Percentiles rank a stretch among this genome's conserved stretches.
Conservation (phyloP, 1,139 yeast genomes). For the Suhomyces chickasaworum region DNA sequence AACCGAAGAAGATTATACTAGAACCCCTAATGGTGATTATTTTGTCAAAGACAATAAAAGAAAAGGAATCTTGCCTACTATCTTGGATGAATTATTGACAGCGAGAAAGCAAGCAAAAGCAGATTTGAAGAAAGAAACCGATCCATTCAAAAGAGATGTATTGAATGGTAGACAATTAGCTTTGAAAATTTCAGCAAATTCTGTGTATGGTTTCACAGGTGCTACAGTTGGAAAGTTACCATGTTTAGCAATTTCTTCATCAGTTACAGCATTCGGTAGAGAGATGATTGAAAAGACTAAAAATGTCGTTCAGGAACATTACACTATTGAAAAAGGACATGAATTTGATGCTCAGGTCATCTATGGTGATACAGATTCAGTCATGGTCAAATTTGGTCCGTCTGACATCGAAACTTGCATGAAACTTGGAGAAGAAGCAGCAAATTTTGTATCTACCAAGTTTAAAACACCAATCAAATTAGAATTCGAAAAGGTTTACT, state of each 20-base stretch:
- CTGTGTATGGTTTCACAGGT: constrained; percentile 98
- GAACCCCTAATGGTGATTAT: constrained; percentile 89
- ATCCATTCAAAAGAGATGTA: constrained; percentile 91
- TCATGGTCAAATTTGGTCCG: constrained; percentile 96
- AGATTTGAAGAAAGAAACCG: constrained; percentile 89
- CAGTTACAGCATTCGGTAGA: constrained; percentile 95
- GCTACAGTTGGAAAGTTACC: constrained; percentile 98
- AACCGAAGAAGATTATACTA: constrained; percentile 74
- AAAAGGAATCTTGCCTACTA: constrained; percentile 88
- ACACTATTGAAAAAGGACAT: constrained; percentile 78
- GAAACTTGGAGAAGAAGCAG: constrained; percentile 94
- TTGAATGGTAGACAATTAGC: constrained; percentile 97
- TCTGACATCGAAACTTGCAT: constrained; percentile 81
- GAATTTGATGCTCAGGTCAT: constrained; percentile 85
- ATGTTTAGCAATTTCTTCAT: constrained; percentile 92
- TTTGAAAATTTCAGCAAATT: constrained; percentile 92
- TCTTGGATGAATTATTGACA: constrained; percentile 79
- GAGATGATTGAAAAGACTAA: constrained; percentile 95
- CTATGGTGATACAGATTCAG: constrained; percentile 99
- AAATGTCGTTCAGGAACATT: constrained; percentile 76
- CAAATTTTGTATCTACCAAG: constrained; percentile 75
- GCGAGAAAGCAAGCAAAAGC: constrained; percentile 94
- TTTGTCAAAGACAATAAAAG: constrained; percentile 75
- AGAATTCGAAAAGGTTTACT: constrained; percentile 96
- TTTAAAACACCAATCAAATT: constrained; percentile 87